Conservation (phyloP, 805 yeast genomes). For the Pichia gijzeniarum region DNA sequence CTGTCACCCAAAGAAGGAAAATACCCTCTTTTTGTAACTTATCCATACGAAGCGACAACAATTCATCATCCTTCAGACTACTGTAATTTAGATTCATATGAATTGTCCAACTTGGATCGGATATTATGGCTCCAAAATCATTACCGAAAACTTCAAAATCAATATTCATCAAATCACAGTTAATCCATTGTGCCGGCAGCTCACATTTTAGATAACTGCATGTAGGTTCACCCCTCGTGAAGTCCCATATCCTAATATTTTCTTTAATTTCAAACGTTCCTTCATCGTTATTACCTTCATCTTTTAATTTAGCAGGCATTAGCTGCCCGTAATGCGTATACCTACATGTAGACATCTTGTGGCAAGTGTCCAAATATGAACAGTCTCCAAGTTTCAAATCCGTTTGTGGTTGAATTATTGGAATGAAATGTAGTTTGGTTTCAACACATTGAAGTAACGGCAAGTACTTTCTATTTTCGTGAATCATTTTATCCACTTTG, state of each 20-base stretch:
- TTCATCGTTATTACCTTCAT: constrained; percentile 5
- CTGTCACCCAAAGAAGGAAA: constrained; percentile 88
- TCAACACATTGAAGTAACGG: constrained; percentile 28
- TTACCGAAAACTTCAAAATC: constrained; percentile 70
- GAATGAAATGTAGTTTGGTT: constrained; percentile 46
- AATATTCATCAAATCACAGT: constrained; percentile 71
- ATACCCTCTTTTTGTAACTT: constrained; percentile 79
- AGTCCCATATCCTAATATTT: constrained; percentile 30
- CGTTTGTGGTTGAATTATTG: constrained; percentile 51
- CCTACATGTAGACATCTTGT: constrained; percentile 71
- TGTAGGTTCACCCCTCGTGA: constrained; percentile 42
- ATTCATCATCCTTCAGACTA: constrained; percentile 70
- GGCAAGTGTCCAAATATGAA: constrained; percentile 91
- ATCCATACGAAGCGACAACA: constrained; percentile 58
- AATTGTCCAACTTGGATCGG: constrained; percentile 97
- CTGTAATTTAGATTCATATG: constrained; percentile 81
- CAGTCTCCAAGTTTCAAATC: constrained; percentile 80
- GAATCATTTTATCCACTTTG: constrained; percentile 15
- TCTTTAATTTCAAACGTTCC: constrained; percentile 14
- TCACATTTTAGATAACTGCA: constrained; percentile 20
- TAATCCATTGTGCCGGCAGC: constrained; percentile 75
- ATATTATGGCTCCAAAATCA: constrained; percentile 69
- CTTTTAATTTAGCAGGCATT: constrained; percentile 30
- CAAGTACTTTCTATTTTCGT: constrained; percentile 6
- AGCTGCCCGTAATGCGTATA: constrained; percentile 69